These are phyloP conservation scores for Blastomyces percursus DNA, from an alignment of 2,329 filamentous ascomycete species.

Conservation along the genomic window DNA sequence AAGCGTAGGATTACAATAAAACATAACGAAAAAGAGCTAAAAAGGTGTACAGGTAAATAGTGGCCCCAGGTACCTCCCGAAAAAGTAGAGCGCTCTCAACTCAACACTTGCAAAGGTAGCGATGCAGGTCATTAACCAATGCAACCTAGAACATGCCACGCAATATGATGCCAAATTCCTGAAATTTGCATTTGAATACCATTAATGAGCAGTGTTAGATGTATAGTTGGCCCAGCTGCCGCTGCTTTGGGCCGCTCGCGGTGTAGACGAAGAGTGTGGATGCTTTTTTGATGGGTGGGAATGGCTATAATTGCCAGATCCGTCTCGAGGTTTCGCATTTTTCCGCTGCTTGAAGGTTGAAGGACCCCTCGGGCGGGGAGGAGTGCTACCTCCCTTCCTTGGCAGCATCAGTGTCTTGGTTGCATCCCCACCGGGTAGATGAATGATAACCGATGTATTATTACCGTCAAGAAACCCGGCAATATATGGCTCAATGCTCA, in stretches of 20 bases:
- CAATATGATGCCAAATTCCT: constrained; percentile 2
- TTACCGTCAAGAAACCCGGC: constrained; percentile 32
- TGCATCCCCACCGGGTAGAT: constrained; percentile 38
- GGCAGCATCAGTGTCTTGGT: constrained; percentile 33
- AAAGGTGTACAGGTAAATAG: neutral
- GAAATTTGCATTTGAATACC: neutral
- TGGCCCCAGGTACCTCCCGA: constrained; percentile 5
- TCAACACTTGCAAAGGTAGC: neutral
- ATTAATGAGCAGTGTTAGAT: constrained; percentile 4
- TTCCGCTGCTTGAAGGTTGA: constrained; percentile 22
- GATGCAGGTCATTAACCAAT: neutral
- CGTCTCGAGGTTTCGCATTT: constrained; percentile 24
- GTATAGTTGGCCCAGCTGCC: constrained; percentile 6
- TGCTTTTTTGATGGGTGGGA: constrained; percentile 12
- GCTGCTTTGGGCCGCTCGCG: constrained; percentile 4
- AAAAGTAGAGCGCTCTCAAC: neutral
- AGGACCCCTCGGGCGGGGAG: constrained; percentile 16
- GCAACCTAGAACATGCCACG: neutral
- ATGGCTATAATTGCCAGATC: constrained; percentile 34
- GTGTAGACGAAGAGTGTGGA: constrained; percentile 6
- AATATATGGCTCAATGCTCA: constrained; percentile 36
- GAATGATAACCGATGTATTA: constrained; percentile 33
- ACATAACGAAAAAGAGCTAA: neutral
- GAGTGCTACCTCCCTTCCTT: constrained; percentile 21
- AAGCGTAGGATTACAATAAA: neutral